These are phyloP conservation scores for Sclerotinia glacialis DNA, from an alignment of 2,329 filamentous ascomycete genomes.

Conservation along the genomic window DNA sequence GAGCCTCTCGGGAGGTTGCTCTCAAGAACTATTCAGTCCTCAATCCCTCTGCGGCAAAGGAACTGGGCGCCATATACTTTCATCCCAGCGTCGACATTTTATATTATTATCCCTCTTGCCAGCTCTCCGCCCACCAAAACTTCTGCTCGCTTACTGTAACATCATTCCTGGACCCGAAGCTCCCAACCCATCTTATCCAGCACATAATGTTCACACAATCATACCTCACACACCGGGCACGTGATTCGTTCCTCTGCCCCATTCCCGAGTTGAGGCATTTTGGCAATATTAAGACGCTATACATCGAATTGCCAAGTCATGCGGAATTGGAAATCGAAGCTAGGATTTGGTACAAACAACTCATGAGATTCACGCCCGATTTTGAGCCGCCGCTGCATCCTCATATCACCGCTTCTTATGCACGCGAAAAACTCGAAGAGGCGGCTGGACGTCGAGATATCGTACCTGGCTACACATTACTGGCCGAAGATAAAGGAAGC, in stretches of 20 bases:
- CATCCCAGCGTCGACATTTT: constrained; percentile 3
- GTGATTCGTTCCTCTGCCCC: constrained; percentile 9
- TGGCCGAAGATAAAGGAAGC: background rate
- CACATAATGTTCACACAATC: constrained; percentile 17
- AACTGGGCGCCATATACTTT: constrained; percentile 8
- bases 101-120: background rate
- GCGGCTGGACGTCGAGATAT: background rate
- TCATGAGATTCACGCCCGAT: constrained; percentile 3
- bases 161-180: constrained; percentile 6
- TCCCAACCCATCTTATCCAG: constrained; percentile 4
- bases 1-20: constrained; percentile 10
- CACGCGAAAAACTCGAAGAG: background rate
- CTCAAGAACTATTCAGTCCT: background rate
- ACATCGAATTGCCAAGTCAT: constrained; percentile 13
- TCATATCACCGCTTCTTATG: background rate
- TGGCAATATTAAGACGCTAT: background rate
- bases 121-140: background rate
- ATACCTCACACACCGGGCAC: constrained; percentile 5
- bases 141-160: background rate
- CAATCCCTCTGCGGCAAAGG: background rate
- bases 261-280: constrained; percentile 4
- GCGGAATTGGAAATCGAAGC: background rate
- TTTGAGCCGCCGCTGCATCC: background rate
- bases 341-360: constrained; percentile 1
- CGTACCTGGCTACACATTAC: constrained; percentile 1